Conservation (phyloP, 352 stramenopile genomes). For the Pythium dissimile region DNA sequence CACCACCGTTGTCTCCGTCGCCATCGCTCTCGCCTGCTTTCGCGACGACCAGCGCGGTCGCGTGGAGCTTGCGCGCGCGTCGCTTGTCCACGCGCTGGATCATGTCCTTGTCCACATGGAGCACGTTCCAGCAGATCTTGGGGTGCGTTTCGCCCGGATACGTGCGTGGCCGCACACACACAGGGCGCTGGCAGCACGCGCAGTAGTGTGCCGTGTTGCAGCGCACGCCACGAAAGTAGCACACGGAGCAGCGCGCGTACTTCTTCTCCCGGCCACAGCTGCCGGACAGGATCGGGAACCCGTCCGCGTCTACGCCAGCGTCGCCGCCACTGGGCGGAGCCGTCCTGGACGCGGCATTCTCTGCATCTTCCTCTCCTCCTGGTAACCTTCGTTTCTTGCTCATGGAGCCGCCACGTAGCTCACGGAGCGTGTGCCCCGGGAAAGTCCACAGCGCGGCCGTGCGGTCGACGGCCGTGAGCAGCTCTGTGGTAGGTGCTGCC, state of each 20-base stretch:
- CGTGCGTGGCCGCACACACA: constrained; percentile 63
- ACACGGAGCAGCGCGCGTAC: constrained; percentile 69
- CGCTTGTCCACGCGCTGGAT: constrained; percentile 70
- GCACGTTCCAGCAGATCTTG: constrained; percentile 82
- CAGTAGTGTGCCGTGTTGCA: constrained; percentile 73
- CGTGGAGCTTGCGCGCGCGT: constrained; percentile 50
- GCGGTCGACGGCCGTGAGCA: constrained; percentile 16
- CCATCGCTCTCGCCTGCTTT: constrained; percentile 11
- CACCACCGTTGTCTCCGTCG: constrained; percentile 4
- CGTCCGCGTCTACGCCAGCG: constrained; percentile 34
- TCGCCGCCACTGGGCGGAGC: no score
- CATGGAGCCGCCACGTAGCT: constrained; percentile 37
- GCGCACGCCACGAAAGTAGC: constrained; percentile 63
- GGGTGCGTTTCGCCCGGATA: constrained; percentile 64
- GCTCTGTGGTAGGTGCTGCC: neutral
- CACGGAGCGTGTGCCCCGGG: constrained; percentile 45
- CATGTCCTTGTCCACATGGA: constrained; percentile 77
- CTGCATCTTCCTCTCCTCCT: neutral
- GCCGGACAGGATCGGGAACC: constrained; percentile 48
- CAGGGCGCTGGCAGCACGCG: constrained; percentile 61
- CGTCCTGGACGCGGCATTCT: no score
- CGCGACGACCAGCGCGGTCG: neutral
- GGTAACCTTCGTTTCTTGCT: constrained; percentile 9
- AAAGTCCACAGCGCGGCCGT: constrained; percentile 73
- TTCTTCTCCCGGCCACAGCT: constrained; percentile 68